phyloP scores from a whole-genome alignment of 2,329 filamentous ascomycete species.

The Trichophyton simii region DNA sequence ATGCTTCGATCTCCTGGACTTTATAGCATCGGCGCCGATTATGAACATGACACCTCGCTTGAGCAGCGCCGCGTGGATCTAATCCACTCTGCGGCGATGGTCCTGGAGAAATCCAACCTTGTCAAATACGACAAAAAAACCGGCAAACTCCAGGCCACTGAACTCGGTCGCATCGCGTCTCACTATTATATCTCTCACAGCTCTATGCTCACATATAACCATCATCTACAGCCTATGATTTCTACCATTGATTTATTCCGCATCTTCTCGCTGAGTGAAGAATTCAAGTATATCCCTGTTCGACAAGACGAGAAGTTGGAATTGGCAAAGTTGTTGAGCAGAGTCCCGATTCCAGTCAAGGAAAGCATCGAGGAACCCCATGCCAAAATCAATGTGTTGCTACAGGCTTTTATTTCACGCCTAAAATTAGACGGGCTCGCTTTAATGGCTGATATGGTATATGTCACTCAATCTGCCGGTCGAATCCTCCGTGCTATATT shows the following conservation, averaged over 20 bases:
- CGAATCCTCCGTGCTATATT: conserved; percentile 92
- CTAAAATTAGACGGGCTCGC: conserved; percentile 88
- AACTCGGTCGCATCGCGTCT: conserved; percentile 87
- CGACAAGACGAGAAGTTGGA: conserved; percentile 96
- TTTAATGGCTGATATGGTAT: conserved; percentile 96
- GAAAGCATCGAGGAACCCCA: conserved; percentile 94
- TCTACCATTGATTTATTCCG: conserved; percentile 93
- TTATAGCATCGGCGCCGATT: conserved; percentile 92
- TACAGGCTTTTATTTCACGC: conserved; percentile 92
- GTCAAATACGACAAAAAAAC: conserved; percentile 93
- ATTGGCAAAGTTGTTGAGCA: conserved; percentile 74
- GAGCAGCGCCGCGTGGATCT: conserved; percentile 98
- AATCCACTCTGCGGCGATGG: conserved; percentile 79
- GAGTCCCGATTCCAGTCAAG: conserved; percentile 92
- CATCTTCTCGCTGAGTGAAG: conserved; percentile 86
- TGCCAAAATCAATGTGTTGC: conserved; percentile 92
- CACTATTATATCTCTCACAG: conserved; percentile 97
- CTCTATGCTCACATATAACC: conserved; percentile 96
- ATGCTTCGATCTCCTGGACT: conserved; percentile 93
- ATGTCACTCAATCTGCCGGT: conserved; percentile 93
- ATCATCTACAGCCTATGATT: conserved; percentile 83
- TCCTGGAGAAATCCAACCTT: conserved; percentile 76
- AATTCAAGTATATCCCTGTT: conserved; percentile 98
- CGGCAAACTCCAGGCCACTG: conserved; percentile 77
- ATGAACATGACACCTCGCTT: conserved; percentile 78